Evolutionary conservation across 768 basidiomycete species (phyloP).

Genomic region (Tylopilus rubrobrunneus): DNA sequence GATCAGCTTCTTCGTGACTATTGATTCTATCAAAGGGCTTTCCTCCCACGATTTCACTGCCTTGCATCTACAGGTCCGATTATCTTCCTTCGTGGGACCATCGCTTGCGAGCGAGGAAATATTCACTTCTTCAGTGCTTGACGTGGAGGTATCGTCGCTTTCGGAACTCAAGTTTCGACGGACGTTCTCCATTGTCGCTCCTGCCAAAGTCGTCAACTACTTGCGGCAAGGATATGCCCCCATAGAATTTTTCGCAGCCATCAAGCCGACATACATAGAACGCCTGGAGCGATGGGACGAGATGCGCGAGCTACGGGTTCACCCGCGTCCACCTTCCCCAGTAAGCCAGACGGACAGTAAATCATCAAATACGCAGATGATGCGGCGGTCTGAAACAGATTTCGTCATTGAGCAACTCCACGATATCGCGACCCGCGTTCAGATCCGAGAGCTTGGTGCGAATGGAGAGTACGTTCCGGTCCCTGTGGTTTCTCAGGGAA

Average conservation of each 20-base stretch:
- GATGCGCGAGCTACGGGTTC: slow-evolving; percentile 70
- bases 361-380: slow-evolving; percentile 51
- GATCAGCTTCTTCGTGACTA: slow-evolving; percentile 76
- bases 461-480: slow-evolving; percentile 83
- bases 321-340: slow-evolving; percentile 34
- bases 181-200: slow-evolving; percentile 73
- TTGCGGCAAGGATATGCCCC: slow-evolving; percentile 76
- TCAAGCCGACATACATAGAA: slow-evolving; percentile 79
- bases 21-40: slow-evolving; percentile 86
- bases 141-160: slow-evolving; percentile 66
- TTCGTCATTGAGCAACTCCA: slow-evolving; percentile 85
- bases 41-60: slow-evolving; percentile 86
- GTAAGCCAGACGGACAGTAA: slow-evolving; percentile 33
- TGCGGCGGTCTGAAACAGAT: slow-evolving; percentile 92
- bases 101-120: slow-evolving; percentile 72
- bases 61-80: slow-evolving; percentile 81
- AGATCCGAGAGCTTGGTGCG: slow-evolving; percentile 81
- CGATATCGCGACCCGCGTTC: slow-evolving; percentile 86
- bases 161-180: slow-evolving; percentile 83
- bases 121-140: slow-evolving; percentile 69
- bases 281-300: slow-evolving; percentile 94
- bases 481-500: slow-evolving; percentile 71
- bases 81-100: slow-evolving; percentile 82
- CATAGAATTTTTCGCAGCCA: slow-evolving; percentile 86
- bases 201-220: slow-evolving; percentile 68